Evolutionary conservation across 164 flowering plant species (phyloP).

Genomic region (Sedum album): DNA sequence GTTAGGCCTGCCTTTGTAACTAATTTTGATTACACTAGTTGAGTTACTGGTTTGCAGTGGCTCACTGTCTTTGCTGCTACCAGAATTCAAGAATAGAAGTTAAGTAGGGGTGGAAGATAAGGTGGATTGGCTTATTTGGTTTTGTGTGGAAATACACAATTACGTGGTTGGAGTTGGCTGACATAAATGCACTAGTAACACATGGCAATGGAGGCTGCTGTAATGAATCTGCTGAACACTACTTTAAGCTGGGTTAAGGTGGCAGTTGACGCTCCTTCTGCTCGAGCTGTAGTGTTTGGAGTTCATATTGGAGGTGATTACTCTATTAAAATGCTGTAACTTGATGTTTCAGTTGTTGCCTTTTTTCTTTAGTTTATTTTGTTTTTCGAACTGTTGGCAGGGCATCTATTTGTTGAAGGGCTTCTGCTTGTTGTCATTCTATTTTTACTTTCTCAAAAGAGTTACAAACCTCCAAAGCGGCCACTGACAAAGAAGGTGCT

Average conservation of each 20-base stretch:
- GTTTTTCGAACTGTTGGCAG: constrained; percentile 32
- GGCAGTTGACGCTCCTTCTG: constrained; percentile 56
- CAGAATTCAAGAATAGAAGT: background rate
- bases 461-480: constrained; percentile 92
- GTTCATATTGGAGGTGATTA: constrained; percentile 69
- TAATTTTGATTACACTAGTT: background rate
- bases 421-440: constrained; percentile 69
- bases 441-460: constrained; percentile 69
- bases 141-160: background rate
- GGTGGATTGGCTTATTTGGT: background rate
- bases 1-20: background rate
- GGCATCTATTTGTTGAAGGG: constrained; percentile 81
- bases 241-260: constrained; percentile 39
- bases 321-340: background rate
- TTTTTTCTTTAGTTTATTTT: background rate
- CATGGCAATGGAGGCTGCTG: constrained; percentile 16
- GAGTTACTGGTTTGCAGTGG: background rate
- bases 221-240: constrained; percentile 24
- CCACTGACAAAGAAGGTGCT: constrained; percentile 71
- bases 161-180: background rate
- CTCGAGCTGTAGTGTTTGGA: constrained; percentile 82
- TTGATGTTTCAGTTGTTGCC: background rate
- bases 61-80: background rate
- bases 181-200: background rate
- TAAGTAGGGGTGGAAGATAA: background rate